Percentiles rank a stretch among this genome's conserved stretches.
These are phyloP conservation scores for Hylodesmum podocarpum DNA, from an alignment of 306 rosid species.

Conservation along the genomic window DNA sequence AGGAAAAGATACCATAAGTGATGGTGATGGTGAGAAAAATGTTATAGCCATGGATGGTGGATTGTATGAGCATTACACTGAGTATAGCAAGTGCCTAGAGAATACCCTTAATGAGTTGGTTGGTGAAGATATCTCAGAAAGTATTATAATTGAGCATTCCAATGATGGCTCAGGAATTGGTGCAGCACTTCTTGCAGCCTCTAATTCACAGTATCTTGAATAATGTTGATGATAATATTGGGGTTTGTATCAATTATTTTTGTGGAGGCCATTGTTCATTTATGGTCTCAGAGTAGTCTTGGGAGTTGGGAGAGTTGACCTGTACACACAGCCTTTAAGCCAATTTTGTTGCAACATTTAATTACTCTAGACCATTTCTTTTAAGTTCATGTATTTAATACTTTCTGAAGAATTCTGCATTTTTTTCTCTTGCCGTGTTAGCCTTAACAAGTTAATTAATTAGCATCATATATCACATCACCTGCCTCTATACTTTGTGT, in stretches of 20 bases:
- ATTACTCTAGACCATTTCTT: slow-evolving; percentile 19
- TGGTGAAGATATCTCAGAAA: slow-evolving; percentile 54
- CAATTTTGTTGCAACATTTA: slow-evolving; percentile 20
- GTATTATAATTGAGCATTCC: slow-evolving; percentile 52
- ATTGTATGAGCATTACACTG: slow-evolving; percentile 76
- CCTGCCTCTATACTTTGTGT: slow-evolving; percentile 4
- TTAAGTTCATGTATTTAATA: slow-evolving; percentile 5
- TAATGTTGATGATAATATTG: slow-evolving; percentile 17
- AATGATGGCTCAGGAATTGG: slow-evolving; percentile 92
- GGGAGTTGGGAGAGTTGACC: slow-evolving; percentile 17
- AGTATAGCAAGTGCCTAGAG: slow-evolving; percentile 75
- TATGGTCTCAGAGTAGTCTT: not conserved
- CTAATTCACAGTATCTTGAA: slow-evolving; percentile 66
- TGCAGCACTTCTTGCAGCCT: slow-evolving; percentile 88
- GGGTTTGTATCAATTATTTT: slow-evolving; percentile 23
- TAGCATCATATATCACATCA: not conserved
- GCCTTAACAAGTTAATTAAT: not conserved
- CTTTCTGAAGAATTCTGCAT: not conserved
- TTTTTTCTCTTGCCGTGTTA: not conserved
- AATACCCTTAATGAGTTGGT: slow-evolving; percentile 64
- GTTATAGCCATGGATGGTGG: slow-evolving; percentile 93
- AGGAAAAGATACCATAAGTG: slow-evolving; percentile 54
- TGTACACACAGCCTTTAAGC: slow-evolving; percentile 3
- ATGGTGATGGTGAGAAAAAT: slow-evolving; percentile 47
- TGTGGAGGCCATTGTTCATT: slow-evolving; percentile 20